Evolutionary conservation across 2,329 filamentous ascomycete genomes (phyloP).

Genomic region (Penicillium sp.): DNA sequence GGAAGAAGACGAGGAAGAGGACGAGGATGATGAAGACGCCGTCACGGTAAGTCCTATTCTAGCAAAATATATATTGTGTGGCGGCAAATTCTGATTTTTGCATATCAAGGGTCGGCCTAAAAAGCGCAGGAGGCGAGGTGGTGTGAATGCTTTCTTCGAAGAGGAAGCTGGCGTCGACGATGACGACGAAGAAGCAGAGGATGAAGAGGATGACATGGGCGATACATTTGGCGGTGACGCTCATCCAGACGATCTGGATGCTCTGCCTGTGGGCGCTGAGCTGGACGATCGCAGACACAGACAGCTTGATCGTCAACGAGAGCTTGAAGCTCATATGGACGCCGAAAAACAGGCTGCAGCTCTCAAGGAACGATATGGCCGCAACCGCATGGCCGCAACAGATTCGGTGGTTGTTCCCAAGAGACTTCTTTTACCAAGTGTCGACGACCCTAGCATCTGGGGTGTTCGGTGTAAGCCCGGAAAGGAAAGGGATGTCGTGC

Average conservation of each 20-base stretch:
- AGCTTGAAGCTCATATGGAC: slow-evolving; percentile 82
- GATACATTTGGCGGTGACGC: slow-evolving; percentile 81
- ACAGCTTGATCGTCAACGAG: slow-evolving; percentile 87
- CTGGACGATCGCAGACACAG: slow-evolving; percentile 89
- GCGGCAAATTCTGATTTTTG: slow-evolving; percentile 8
- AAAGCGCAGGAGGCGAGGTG: slow-evolving; percentile 68
- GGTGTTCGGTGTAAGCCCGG: slow-evolving; percentile 88
- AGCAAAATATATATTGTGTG: not conserved
- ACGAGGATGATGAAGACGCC: slow-evolving; percentile 60
- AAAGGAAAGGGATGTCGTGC: slow-evolving; percentile 89
- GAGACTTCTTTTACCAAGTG: slow-evolving; percentile 80
- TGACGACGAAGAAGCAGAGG: slow-evolving; percentile 81
- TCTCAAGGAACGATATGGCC: slow-evolving; percentile 82
- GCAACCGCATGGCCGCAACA: slow-evolving; percentile 62
- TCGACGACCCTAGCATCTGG: slow-evolving; percentile 96
- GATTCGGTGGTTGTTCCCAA: slow-evolving; percentile 79
- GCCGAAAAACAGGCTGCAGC: slow-evolving; percentile 89
- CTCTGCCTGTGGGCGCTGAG: slow-evolving; percentile 67
- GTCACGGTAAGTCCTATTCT: slow-evolving; percentile 39
- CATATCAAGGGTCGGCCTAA: slow-evolving; percentile 60
- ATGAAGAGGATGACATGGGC: slow-evolving; percentile 81
- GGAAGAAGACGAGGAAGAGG: slow-evolving; percentile 47
- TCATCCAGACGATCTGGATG: slow-evolving; percentile 83
- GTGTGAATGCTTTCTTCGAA: slow-evolving; percentile 81
- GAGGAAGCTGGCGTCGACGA: slow-evolving; percentile 97